Conservation (phyloP, 441 rosid species). For the Gossypium trilobum region DNA sequence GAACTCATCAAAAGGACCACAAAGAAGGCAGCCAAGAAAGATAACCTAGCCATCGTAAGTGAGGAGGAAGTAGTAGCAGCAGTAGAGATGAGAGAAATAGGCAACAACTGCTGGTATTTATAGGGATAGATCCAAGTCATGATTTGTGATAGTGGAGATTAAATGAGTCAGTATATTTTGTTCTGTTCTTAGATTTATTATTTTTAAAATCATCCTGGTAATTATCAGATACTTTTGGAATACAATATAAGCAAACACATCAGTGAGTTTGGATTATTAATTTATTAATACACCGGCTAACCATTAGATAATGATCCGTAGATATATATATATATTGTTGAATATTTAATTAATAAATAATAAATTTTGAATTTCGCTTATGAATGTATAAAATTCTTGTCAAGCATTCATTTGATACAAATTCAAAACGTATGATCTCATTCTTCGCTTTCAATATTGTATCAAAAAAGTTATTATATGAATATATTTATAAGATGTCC, state of each 20-base stretch:
- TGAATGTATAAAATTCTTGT: no score
- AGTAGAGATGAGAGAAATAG: background rate
- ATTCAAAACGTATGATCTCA: no score
- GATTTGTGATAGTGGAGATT: background rate
- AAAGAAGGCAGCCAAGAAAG: conserved; percentile 12
- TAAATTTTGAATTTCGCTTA: no score
- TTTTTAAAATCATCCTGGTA: background rate
- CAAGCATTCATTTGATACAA: no score
- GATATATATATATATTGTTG: no score
- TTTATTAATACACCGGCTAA: no score
- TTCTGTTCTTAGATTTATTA: background rate
- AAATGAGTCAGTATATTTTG: conserved; percentile 1
- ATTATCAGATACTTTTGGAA: background rate
- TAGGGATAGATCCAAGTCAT: background rate
- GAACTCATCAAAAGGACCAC: conserved; percentile 13
- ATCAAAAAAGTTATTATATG: no score
- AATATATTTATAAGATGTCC: no score
- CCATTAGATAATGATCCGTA: no score
- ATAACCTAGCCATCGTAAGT: conserved; percentile 19
- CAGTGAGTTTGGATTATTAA: background rate
- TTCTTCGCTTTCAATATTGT: no score
- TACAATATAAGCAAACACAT: background rate
- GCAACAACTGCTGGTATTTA: background rate
- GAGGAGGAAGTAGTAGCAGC: background rate
- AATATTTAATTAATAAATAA: no score